Conservation (phyloP, 2,329 filamentous ascomycete genomes). For the Dactylonectria macrodidyma region DNA sequence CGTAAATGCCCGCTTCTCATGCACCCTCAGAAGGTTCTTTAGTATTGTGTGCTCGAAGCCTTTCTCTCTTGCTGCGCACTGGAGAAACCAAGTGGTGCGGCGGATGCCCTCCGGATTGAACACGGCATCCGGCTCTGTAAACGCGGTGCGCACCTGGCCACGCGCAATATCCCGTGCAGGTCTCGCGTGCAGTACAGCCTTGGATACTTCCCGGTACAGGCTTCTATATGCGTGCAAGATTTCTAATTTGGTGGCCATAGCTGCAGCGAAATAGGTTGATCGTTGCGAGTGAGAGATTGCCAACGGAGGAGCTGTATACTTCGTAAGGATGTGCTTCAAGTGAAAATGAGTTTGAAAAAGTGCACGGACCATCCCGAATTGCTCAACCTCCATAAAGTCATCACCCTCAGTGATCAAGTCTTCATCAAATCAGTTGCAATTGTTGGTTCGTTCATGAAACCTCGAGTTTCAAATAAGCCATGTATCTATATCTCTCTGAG, state of each 20-base stretch:
- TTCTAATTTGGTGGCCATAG: slow-evolving; percentile 52
- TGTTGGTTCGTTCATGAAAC: not conserved
- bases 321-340: not conserved
- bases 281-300: not conserved
- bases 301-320: not conserved
- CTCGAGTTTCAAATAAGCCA: not conserved
- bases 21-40: slow-evolving; percentile 72
- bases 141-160: slow-evolving; percentile 72
- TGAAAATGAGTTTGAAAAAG: not conserved
- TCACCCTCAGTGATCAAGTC: not conserved
- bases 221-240: slow-evolving; percentile 78
- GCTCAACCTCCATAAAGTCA: not conserved
- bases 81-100: slow-evolving; percentile 80
- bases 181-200: slow-evolving; percentile 79
- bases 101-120: slow-evolving; percentile 68
- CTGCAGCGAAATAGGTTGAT: slow-evolving; percentile 10
- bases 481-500: slow-evolving; percentile 21
- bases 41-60: slow-evolving; percentile 82
- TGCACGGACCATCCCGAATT: slow-evolving; percentile 33
- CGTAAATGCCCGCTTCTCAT: slow-evolving; percentile 34
- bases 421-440: too few relatives aligned
- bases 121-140: slow-evolving; percentile 62
- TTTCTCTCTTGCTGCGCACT: slow-evolving; percentile 72
- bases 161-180: slow-evolving; percentile 76
- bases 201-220: slow-evolving; percentile 77